These are phyloP conservation scores for Alternaria tenuissima DNA, from an alignment of 2,329 filamentous ascomycete genomes.

Conservation along the genomic window DNA sequence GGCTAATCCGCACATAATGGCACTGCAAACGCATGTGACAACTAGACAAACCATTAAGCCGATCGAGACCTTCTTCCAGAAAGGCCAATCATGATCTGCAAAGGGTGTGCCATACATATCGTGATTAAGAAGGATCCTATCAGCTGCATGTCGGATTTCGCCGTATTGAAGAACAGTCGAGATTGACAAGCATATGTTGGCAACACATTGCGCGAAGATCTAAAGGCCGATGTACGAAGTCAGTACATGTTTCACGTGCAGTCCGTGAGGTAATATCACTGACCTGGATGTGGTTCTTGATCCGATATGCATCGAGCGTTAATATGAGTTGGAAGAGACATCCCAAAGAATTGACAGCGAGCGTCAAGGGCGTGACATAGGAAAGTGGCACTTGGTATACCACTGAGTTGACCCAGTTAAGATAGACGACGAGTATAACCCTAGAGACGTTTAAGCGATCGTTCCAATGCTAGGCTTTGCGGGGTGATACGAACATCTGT, in stretches of 20 bases:
- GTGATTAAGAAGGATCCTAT: not conserved
- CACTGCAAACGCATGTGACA: slow-evolving; percentile 12
- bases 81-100: slow-evolving; percentile 20
- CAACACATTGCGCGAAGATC: slow-evolving; percentile 28
- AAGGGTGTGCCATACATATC: slow-evolving; percentile 18
- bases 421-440: slow-evolving; percentile 24
- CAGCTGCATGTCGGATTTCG: slow-evolving; percentile 14
- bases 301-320: slow-evolving; percentile 33
- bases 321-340: slow-evolving; percentile 30
- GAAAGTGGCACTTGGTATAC: slow-evolving; percentile 30
- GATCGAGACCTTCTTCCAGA: slow-evolving; percentile 14
- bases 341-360: slow-evolving; percentile 27
- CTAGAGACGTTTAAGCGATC: slow-evolving; percentile 11
- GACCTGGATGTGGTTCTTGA: slow-evolving; percentile 35
- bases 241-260: not conserved
- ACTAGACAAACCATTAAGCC: slow-evolving; percentile 7
- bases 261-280: not conserved
- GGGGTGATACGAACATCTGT: slow-evolving; percentile 22
- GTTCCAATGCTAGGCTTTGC: not conserved
- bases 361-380: slow-evolving; percentile 26
- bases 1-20: slow-evolving; percentile 7
- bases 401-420: slow-evolving; percentile 25
- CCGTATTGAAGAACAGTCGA: slow-evolving; percentile 30
- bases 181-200: slow-evolving; percentile 28
- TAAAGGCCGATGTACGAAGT: not conserved